phyloP scores from a whole-genome alignment of 192 early-diverging fungal genomes.

The Geosiphon pyriformis region DNA sequence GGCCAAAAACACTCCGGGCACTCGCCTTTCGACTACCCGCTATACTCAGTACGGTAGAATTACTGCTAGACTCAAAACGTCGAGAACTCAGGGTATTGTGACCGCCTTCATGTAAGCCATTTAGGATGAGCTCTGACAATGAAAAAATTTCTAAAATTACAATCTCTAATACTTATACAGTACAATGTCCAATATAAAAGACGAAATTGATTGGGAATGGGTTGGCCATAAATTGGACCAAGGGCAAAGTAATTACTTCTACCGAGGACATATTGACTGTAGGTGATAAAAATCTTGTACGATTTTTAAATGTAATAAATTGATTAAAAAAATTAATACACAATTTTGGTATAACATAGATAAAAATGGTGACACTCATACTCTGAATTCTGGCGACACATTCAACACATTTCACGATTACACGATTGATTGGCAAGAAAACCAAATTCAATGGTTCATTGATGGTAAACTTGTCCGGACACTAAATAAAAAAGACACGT shows the following conservation, averaged over 20 bases:
- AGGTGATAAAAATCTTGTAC: not conserved
- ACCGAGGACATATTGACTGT: constrained; percentile 13
- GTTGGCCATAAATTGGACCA: constrained; percentile 49
- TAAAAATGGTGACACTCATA: not conserved
- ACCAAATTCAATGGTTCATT: constrained; percentile 54
- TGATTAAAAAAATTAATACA: not conserved
- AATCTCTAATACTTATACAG: too few species aligned
- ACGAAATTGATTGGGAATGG: constrained; percentile 63
- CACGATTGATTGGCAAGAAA: constrained; percentile 50
- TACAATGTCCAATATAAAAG: constrained; percentile 22
- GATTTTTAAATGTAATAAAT: not conserved
- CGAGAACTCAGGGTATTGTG: not conserved
- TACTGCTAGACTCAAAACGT: constrained; percentile 1
- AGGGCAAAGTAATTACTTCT: constrained; percentile 35
- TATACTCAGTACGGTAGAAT: constrained; percentile 3
- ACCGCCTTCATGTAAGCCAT: constrained; percentile 6
- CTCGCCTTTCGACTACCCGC: not conserved
- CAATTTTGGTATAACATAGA: not conserved
- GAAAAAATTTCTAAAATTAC: too few species aligned
- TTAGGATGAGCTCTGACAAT: too few species aligned
- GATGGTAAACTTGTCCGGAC: constrained; percentile 45
- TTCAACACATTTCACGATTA: constrained; percentile 51
- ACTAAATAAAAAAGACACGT: constrained; percentile 40
- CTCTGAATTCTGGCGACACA: constrained; percentile 25
- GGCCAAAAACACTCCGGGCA: not conserved